Percentiles rank a stretch among this genome's conserved stretches.
Conservation (phyloP, 805 yeast species). For the Starmera amethionina region DNA sequence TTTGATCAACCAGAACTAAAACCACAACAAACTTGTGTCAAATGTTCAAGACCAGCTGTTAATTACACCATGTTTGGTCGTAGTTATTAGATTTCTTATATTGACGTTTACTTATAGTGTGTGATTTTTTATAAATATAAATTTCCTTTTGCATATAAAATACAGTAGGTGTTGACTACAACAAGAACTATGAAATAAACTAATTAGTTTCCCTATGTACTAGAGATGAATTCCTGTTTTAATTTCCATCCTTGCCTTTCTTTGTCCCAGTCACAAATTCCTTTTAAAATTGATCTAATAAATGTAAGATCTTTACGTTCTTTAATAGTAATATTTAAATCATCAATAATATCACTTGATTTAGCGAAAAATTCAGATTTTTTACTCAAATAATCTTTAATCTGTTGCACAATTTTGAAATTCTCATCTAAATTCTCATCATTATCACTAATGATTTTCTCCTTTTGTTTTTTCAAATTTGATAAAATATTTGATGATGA, state of each 20-base stretch:
- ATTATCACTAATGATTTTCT: conserved; percentile 1
- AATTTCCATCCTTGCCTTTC: conserved; percentile 52
- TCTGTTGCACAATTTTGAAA: conserved; percentile 22
- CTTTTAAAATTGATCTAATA: conserved; percentile 57
- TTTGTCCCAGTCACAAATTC: conserved; percentile 62
- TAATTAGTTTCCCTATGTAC: not conserved
- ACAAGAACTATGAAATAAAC: not conserved
- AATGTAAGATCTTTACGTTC: conserved; percentile 47
- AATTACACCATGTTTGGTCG: conserved; percentile 95
- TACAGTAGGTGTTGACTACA: too few species aligned
- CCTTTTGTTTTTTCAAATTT: conserved; percentile 33
- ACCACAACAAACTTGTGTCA: conserved; percentile 77
- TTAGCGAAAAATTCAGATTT: conserved; percentile 32
- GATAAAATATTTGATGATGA: conserved; percentile 39
- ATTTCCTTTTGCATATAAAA: too few species aligned
- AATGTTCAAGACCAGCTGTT: conserved; percentile 67
- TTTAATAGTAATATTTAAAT: conserved; percentile 27
- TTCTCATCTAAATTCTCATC: conserved; percentile 1
- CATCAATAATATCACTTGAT: conserved; percentile 37
- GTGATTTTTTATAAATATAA: too few species aligned
- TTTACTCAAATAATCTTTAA: conserved; percentile 28
- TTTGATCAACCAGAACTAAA: conserved; percentile 80
- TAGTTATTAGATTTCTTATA: conserved; percentile 78
- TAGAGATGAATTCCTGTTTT: conserved; percentile 36
- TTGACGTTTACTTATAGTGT: too few species aligned